Conservation (phyloP, 768 basidiomycete species). For the Termitomyces sp. region DNA sequence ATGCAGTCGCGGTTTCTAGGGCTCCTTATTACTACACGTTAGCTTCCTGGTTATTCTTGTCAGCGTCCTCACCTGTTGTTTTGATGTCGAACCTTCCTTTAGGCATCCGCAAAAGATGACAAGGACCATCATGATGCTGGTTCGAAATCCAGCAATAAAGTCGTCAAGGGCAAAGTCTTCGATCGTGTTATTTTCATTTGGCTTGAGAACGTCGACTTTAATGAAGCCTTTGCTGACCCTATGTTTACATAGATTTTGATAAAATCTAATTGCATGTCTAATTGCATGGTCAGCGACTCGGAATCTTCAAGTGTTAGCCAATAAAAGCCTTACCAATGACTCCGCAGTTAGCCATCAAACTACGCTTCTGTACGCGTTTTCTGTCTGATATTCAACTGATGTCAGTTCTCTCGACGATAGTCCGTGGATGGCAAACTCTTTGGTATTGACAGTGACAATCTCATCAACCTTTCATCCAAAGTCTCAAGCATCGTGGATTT, state of each 20-base stretch:
- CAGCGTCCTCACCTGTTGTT: background rate
- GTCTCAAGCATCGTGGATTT: too few species aligned
- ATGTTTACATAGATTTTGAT: background rate
- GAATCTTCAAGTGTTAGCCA: conserved; percentile 34
- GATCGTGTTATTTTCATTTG: conserved; percentile 40
- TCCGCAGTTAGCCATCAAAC: conserved; percentile 56
- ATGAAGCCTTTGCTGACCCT: conserved; percentile 21
- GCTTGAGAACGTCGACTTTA: conserved; percentile 61
- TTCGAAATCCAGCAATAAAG: background rate
- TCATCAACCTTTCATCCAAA: conserved; percentile 37
- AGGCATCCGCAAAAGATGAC: background rate
- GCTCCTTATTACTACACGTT: background rate
- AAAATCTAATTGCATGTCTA: too few species aligned
- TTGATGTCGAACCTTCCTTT: background rate
- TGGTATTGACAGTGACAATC: conserved; percentile 38
- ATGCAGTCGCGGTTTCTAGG: background rate
- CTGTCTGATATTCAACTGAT: conserved; percentile 20
- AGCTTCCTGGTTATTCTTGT: background rate
- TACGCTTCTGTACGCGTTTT: conserved; percentile 32
- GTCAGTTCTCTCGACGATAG: background rate
- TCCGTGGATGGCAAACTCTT: conserved; percentile 22
- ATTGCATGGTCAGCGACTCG: conserved; percentile 3
- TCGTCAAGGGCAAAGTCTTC: conserved; percentile 22
- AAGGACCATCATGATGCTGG: background rate
- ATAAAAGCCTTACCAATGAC: conserved; percentile 41